A percentile compares a stretch with the other conserved stretches of the same genome.
These are phyloP conservation scores for Moesziomyces antarcticus DNA, from an alignment of 1,284 basidiomycete genomes.

Conservation along the genomic window DNA sequence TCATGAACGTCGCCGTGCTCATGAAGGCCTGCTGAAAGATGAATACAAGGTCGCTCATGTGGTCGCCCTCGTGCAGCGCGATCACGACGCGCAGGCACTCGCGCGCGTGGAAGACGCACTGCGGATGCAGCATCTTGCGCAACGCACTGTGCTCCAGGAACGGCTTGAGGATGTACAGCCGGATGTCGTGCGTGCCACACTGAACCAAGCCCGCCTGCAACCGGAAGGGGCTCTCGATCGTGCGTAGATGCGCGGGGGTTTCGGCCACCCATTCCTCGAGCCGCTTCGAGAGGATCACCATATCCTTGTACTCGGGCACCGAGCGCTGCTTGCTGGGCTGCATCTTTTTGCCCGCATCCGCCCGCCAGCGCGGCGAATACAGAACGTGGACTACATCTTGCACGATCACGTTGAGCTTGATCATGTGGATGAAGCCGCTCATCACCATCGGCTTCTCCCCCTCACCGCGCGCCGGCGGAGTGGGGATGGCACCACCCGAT, in stretches of 20 bases:
- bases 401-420: conserved; percentile 57
- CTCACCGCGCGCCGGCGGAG: conserved; percentile 8
- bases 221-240: conserved; percentile 45
- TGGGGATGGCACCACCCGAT: conserved; percentile 26
- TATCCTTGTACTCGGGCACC: conserved; percentile 56
- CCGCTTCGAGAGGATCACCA: conserved; percentile 50
- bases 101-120: conserved; percentile 54
- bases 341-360: conserved; percentile 18
- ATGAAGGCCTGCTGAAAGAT: conserved; percentile 61
- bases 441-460: conserved; percentile 40
- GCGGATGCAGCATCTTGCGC: conserved; percentile 57
- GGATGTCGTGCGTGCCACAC: conserved; percentile 55
- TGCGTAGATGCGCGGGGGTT: conserved; percentile 46
- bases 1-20: conserved; percentile 60
- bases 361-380: conserved; percentile 46
- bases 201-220: conserved; percentile 50
- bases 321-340: conserved; percentile 15
- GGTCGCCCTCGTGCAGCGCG: conserved; percentile 47
- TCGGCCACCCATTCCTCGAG: conserved; percentile 57
- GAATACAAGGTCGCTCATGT: conserved; percentile 51
- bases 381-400: conserved; percentile 54
- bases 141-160: conserved; percentile 53
- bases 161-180: conserved; percentile 62
- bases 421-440: conserved; percentile 57
- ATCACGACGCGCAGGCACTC: conserved; percentile 52